Conservation (phyloP, 129 eudicot genomes). For the Lactuca sativa region DNA sequence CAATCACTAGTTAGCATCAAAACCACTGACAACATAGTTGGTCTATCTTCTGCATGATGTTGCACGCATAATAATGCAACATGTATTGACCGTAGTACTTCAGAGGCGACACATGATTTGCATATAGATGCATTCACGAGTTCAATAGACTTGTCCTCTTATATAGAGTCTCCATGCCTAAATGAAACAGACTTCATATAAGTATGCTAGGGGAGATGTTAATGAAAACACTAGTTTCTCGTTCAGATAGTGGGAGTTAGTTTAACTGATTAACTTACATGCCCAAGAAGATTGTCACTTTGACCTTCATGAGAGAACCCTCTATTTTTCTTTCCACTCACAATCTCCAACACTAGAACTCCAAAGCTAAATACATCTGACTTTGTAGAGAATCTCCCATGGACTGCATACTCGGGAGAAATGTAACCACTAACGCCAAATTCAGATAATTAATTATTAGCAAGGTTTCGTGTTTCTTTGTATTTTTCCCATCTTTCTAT, state of each 20-base stretch:
- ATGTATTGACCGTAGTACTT: slow-evolving; percentile 23
- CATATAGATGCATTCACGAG: background rate
- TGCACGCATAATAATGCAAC: slow-evolving; percentile 26
- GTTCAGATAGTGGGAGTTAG: background rate
- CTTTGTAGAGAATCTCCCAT: background rate
- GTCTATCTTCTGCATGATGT: slow-evolving; percentile 28
- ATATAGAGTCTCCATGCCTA: background rate
- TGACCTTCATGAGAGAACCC: too few species aligned
- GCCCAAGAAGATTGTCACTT: too few species aligned
- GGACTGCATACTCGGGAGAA: background rate
- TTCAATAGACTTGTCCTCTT: background rate
- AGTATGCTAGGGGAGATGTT: background rate
- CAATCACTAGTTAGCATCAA: slow-evolving; percentile 1
- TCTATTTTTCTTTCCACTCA: too few species aligned
- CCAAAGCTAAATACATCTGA: slow-evolving; percentile 1
- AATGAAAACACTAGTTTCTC: background rate
- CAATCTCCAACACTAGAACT: background rate
- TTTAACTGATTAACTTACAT: background rate
- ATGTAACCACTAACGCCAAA: background rate
- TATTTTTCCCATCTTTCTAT: too few species aligned
- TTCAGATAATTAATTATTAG: background rate
- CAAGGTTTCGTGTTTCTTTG: too few species aligned
- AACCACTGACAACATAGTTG: slow-evolving; percentile 18
- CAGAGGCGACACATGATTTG: slow-evolving; percentile 12
- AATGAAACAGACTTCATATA: background rate